Evolutionary conservation across 2,329 filamentous ascomycete species (phyloP).

Genomic region (Lojkania enalia): DNA sequence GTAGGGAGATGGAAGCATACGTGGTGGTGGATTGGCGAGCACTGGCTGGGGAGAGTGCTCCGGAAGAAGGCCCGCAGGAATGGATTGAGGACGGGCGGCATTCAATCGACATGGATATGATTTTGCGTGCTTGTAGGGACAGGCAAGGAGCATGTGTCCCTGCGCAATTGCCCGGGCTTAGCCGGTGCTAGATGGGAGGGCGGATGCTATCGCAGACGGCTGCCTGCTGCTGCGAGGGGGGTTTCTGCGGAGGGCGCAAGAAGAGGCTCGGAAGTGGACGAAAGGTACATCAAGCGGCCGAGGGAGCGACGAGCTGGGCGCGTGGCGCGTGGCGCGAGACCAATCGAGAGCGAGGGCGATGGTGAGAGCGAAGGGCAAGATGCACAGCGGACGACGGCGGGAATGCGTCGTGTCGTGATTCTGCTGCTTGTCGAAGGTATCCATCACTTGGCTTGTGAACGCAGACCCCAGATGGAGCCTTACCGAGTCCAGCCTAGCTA

Average conservation of each 20-base stretch:
- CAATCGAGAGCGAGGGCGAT: neutral
- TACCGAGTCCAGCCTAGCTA: too few species aligned
- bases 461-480: too few species aligned
- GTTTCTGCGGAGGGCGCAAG: conserved; percentile 20
- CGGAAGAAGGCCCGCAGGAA: conserved; percentile 98
- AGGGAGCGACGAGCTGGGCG: neutral
- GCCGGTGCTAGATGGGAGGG: conserved; percentile 16
- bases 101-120: conserved; percentile 60
- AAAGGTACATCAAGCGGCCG: neutral
- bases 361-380: too few species aligned
- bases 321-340: neutral
- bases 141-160: conserved; percentile 34
- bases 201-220: conserved; percentile 22
- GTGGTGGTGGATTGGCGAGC: conserved; percentile 87
- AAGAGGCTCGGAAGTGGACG: conserved; percentile 5
- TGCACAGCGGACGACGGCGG: too few species aligned
- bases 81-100: conserved; percentile 94
- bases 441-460: too few species aligned
- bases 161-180: conserved; percentile 23
- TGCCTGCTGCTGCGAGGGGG: conserved; percentile 23
- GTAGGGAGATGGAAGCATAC: conserved; percentile 46
- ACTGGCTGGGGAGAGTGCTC: conserved; percentile 89
- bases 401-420: too few species aligned
- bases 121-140: conserved; percentile 7
- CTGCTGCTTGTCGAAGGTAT: too few species aligned